A percentile compares a stretch with the other conserved stretches of the same genome.
phyloP scores from a whole-genome alignment of 2,329 filamentous ascomycete species.

The Ophiobolus disseminans region DNA sequence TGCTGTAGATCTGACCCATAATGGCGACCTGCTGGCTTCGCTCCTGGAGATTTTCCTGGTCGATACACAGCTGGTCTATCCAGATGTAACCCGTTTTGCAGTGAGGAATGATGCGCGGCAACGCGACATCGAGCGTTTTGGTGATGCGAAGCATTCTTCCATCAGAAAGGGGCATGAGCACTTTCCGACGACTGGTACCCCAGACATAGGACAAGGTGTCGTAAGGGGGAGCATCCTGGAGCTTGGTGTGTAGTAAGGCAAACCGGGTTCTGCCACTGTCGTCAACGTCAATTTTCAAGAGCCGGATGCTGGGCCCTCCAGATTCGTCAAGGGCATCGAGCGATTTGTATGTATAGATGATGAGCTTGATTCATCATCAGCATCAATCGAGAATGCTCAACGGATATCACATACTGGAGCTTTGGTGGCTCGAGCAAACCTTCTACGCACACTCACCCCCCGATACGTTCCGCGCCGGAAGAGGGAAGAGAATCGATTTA shows the following conservation, averaged over 20 bases:
- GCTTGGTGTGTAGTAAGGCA: background rate
- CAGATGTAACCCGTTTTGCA: background rate
- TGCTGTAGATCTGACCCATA: background rate
- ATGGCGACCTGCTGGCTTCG: background rate
- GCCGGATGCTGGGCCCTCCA: too few species aligned
- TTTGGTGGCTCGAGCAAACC: too few species aligned
- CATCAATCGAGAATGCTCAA: too few species aligned
- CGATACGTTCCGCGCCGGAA: too few species aligned
- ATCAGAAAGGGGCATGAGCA: background rate
- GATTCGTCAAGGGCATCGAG: too few species aligned
- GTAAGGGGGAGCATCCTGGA: conserved; percentile 1
- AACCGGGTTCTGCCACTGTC: too few species aligned
- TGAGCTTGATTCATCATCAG: too few species aligned
- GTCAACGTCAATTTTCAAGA: too few species aligned
- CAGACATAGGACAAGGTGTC: conserved; percentile 10
- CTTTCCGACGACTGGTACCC: conserved; percentile 2
- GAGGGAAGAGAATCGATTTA: too few species aligned
- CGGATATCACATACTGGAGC: too few species aligned
- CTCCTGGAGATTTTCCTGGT: background rate
- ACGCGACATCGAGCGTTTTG: background rate
- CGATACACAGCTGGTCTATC: background rate
- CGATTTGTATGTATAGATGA: too few species aligned
- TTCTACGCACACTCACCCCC: too few species aligned
- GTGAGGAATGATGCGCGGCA: background rate
- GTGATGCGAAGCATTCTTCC: conserved; percentile 1